Base-by-base conservation (phyloP, 2,329 filamentous ascomycete species). In the Venturia nashicola region DNA sequence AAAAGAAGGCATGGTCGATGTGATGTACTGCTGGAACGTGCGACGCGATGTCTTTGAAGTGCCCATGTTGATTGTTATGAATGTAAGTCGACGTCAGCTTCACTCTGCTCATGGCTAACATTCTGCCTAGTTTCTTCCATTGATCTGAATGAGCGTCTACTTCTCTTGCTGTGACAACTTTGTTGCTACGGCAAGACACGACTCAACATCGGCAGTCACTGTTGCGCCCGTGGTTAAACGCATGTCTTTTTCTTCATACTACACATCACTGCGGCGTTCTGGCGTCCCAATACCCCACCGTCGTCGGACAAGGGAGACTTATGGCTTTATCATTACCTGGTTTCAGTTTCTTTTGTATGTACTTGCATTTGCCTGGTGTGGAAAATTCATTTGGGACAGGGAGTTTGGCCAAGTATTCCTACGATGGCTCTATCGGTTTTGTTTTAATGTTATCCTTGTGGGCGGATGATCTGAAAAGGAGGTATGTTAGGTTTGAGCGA, bases 41-140 rank as follows among this genome's bases (percentile, higher is more conserved):
- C 96, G 96, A 78, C 83, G 93, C 67, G 94, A 99, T 75, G 90
- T 94, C 48, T 97, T 97, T 78, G 93, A 97, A 77, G 96, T 97
- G 75, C 94, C 94, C 27, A 96, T 97, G 91, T 82, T 97, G 78
- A 95, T 97, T 75, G 90, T 97, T 72, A 93, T 97, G 80, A 97
- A 97, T 78, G 94, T 97, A 75, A 87, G 92, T 51, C 23, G 51
- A 36, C 51, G 51, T 57, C 32, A 6, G 46, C 46, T 36, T 57
- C 16, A 57, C 46, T 36, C 16, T 34, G 8, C 32, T 18, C 18
- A 5, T n/a, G 8, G 51, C 51, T 57, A 36, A 57, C 32, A n/a
- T 36, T 6, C 34, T 16, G 14, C 32, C 14, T 18, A 57, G 51
- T 57, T 57, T 32, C 51, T 57, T 36, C 51, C 51, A 9, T 9